A percentile compares a stretch with the other conserved stretches of the same genome.
phyloP scores from a whole-genome alignment of 2,329 filamentous ascomycete species.

The Ustulina deusta region DNA sequence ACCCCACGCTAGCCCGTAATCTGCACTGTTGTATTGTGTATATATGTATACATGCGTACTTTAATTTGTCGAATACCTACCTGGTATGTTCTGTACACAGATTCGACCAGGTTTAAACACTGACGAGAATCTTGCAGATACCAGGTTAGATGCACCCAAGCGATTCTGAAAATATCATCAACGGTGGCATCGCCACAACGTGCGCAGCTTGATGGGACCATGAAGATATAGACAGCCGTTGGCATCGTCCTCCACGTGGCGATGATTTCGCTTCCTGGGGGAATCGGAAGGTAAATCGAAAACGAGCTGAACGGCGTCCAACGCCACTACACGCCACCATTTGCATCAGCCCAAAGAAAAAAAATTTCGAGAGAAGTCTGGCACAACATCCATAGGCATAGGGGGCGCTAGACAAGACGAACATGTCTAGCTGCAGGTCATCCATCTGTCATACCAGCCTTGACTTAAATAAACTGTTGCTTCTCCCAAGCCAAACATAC shows the following conservation, averaged over 20 bases:
- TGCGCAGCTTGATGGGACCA: conserved; percentile 6
- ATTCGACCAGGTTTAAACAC: conserved; percentile 23
- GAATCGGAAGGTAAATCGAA: conserved; percentile 5
- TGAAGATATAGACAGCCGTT: conserved; percentile 1
- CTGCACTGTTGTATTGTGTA: background rate
- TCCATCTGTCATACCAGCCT: conserved; percentile 16
- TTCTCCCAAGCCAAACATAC: conserved; percentile 1
- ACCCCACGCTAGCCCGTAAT: conserved; percentile 13
- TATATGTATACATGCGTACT: no score
- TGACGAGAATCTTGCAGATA: conserved; percentile 5
- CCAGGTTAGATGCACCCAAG: background rate
- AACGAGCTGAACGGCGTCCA: background rate
- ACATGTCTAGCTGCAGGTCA: conserved; percentile 3
- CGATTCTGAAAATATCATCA: conserved; percentile 12
- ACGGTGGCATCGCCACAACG: conserved; percentile 9
- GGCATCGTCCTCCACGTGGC: conserved; percentile 14
- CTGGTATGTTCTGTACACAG: conserved; percentile 15
- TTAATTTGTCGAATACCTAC: no score
- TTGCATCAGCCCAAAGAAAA: background rate
- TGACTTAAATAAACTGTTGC: background rate
- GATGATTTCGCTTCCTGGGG: background rate
- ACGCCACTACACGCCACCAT: conserved; percentile 1
- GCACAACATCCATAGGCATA: background rate
- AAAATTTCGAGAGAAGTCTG: conserved; percentile 1
- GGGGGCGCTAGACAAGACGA: background rate